Evolutionary conservation across 2,329 filamentous ascomycete species (phyloP).

Genomic region (Sarocladium brachiariae): DNA sequence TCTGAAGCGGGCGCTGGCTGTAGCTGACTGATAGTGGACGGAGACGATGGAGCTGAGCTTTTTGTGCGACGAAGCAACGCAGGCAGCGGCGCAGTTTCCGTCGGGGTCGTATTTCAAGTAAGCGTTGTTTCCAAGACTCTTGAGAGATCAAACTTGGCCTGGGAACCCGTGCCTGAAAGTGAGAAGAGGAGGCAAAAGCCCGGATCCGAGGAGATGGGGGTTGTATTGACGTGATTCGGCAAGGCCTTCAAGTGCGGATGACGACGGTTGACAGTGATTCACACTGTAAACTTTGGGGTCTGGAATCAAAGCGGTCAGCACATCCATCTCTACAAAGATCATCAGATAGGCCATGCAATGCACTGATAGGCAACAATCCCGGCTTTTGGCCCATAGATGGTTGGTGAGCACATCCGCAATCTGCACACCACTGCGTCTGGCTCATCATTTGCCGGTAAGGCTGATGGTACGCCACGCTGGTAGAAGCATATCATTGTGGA

Average conservation of each 20-base stretch:
- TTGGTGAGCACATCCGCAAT: background rate
- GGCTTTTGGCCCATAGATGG: background rate
- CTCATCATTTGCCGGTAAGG: constrained; percentile 1
- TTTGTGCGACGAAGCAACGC: constrained; percentile 3
- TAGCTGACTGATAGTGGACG: background rate
- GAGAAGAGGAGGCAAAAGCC: background rate
- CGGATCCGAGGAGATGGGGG: background rate
- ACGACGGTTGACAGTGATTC: constrained; percentile 4
- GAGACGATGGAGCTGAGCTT: background rate
- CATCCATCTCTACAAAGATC: background rate
- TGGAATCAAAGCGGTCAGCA: constrained; percentile 1
- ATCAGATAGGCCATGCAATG: background rate
- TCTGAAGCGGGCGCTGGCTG: background rate
- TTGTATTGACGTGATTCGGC: constrained; percentile 4
- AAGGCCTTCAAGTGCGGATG: background rate
- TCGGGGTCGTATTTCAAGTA: background rate
- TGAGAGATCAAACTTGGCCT: background rate
- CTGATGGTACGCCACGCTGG: background rate
- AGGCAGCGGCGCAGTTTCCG: background rate
- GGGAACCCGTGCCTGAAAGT: background rate
- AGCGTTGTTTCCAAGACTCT: background rate
- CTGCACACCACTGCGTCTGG: background rate
- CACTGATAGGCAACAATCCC: background rate
- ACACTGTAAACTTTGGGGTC: background rate
- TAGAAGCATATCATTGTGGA: background rate